Base-by-base conservation (phyloP, 2,329 filamentous ascomycete genomes). In the Chaetomiaceae sp. region DNA sequence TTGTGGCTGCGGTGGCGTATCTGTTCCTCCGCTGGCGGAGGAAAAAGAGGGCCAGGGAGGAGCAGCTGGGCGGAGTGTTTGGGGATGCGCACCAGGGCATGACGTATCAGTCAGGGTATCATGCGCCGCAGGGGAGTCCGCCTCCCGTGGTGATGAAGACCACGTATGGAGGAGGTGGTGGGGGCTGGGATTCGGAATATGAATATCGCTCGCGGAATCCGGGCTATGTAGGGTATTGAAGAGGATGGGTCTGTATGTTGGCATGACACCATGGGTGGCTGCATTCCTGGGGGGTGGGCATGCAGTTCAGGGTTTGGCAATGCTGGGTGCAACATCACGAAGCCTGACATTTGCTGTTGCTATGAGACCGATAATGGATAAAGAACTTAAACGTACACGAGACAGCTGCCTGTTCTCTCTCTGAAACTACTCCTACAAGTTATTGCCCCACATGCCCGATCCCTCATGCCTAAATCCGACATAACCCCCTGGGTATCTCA, bases 21-120 rank as follows among this genome's bases (percentile, higher is more conserved):
- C 38, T 58, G 1, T 31, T 55, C 15, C 2, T 61, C 11, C 50
- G 53, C 17, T 47, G 47, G 42, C 38, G 39, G n/a, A 51, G 45
- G 29, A 42, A 36, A n/a, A 42, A 39, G 40, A 42, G 12, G 38
- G 22, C 8, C 20, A 12, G 15, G 1, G 15, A 27, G 12, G 19
- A 14, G 15, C 40, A 46, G 29, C 29, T 15, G 15, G 19, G 20
- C 15, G 23, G 19, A n/a, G n/a, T n/a, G 14, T 1, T 19, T 2
- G 54, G 19, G 4, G 39, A 40, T 3, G 14, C 27, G 4, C 40
- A 46, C 11, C 42, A 49, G 22, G 48, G 52, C 19, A 42, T 57
- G 49, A 46, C 49, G 14, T 55, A 58, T 19, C 34, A 48, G 12
- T 7, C 40, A 4, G 56, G 56, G 2, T 55, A 58, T 25, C 52